Evolutionary conservation across 2,329 filamentous ascomycete genomes (phyloP).

Genomic region (Fusarium scirpi): DNA sequence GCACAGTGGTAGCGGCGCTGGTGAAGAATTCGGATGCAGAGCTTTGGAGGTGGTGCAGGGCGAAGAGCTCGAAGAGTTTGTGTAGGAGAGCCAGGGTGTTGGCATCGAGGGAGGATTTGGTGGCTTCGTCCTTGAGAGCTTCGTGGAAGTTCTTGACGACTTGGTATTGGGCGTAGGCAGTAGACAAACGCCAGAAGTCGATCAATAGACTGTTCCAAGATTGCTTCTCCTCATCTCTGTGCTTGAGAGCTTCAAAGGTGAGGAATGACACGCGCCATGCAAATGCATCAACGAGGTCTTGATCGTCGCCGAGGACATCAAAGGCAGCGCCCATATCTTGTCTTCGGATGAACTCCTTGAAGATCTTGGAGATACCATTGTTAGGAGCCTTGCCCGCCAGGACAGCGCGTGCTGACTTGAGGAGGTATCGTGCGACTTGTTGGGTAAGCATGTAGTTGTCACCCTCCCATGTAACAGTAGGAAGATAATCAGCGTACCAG

Average conservation of each 20-base stretch:
- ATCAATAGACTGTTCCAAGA: slow-evolving; percentile 83
- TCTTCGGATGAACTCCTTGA: slow-evolving; percentile 72
- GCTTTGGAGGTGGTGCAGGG: slow-evolving; percentile 71
- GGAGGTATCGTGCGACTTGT: slow-evolving; percentile 80
- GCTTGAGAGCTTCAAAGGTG: slow-evolving; percentile 80
- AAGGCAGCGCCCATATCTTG: slow-evolving; percentile 79
- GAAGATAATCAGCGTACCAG: slow-evolving; percentile 81
- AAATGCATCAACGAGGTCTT: slow-evolving; percentile 78
- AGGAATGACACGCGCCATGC: slow-evolving; percentile 80
- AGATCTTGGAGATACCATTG: slow-evolving; percentile 62
- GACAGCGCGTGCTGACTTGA: slow-evolving; percentile 80
- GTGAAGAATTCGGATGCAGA: slow-evolving; percentile 80
- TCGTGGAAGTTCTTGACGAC: slow-evolving; percentile 79
- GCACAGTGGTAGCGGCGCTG: slow-evolving; percentile 74
- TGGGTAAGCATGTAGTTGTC: slow-evolving; percentile 88
- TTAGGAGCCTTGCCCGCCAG: slow-evolving; percentile 67
- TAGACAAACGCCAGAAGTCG: slow-evolving; percentile 81
- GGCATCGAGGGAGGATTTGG: slow-evolving; percentile 65
- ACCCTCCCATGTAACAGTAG: slow-evolving; percentile 78
- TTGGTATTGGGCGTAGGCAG: slow-evolving; percentile 81
- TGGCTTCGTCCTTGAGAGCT: slow-evolving; percentile 58
- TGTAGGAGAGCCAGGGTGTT: slow-evolving; percentile 70
- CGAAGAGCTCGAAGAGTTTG: slow-evolving; percentile 86
- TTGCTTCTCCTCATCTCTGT: slow-evolving; percentile 79
- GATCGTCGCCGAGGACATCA: slow-evolving; percentile 77